Base-by-base conservation (phyloP, 1,139 yeast genomes). In the Hyphopichia fennica region DNA sequence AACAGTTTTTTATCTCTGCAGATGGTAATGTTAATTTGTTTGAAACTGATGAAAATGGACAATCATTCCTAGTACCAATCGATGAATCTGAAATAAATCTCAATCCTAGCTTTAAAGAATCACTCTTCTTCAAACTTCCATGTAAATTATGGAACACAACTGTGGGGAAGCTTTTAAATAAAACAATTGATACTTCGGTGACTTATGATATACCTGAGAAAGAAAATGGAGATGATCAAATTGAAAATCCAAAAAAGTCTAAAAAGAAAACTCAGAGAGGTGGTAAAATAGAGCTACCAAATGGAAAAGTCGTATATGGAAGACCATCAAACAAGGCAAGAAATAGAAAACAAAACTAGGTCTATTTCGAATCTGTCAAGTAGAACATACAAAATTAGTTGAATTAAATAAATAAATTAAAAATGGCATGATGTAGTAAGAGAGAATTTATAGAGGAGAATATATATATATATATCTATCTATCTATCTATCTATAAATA, bases 21-120 rank as follows among this genome's bases (percentile, higher is more conserved):
- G 82, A 80, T 43, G 96, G 95, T n/a, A 63, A 69, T 2, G 90
- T 90, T 11, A 81, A 69, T 59, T 63, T 85, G 34, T 61, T 81
- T 15, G 89, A 85, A 46, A 63, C 64, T n/a, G 76, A 73, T 33
- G 77, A 71, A 10, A 63, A 63, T 18, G 75, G 69, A 19, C 65
- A 57, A n/a, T 52, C 51, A 15, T 50, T 53, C 9, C 50, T 63
- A 38, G 50, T 60, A 23, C 48, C 53, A 25, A 49, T 73, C 42
- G 71, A 69, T 44, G 77, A 75, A 37, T 55, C 64, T 45, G 77
- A 72, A 23, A 65, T 76, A 34, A 59, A 63, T 38, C 45, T 54
- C 11, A 51, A 57, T 16, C 72, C 78, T 9, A 71, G 79, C 0
- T 67, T 84, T 58, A 69, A 67, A 47, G 89, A 87, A 46, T 72